Evolutionary conservation across 768 basidiomycete species (phyloP).

Genomic region (Fibroporia radiculosa): DNA sequence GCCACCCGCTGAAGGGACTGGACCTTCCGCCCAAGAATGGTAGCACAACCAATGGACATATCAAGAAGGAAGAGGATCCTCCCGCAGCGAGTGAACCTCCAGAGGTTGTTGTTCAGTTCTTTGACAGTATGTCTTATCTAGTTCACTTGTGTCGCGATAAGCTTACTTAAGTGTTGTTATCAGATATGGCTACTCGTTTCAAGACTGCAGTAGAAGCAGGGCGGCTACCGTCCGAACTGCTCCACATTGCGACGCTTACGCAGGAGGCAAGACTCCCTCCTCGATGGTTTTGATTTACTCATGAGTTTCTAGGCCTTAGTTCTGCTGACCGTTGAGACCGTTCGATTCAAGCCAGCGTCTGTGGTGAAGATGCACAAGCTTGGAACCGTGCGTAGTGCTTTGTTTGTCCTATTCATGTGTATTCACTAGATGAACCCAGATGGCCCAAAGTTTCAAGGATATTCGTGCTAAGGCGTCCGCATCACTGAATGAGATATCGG

Average conservation of each 20-base stretch:
- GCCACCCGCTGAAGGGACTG: slow-evolving; percentile 57
- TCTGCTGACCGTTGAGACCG: slow-evolving; percentile 58
- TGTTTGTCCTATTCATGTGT: background rate
- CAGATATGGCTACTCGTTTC: slow-evolving; percentile 54
- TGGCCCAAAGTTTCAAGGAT: slow-evolving; percentile 58
- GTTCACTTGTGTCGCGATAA: background rate
- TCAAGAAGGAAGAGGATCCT: slow-evolving; percentile 67
- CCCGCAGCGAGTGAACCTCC: slow-evolving; percentile 61
- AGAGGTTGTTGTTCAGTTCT: slow-evolving; percentile 44
- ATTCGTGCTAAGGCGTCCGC: slow-evolving; percentile 46
- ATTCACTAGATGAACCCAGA: slow-evolving; percentile 29
- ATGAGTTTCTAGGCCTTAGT: slow-evolving; percentile 51
- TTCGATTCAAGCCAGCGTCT: slow-evolving; percentile 65
- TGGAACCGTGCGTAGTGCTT: slow-evolving; percentile 44
- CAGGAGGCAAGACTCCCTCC: slow-evolving; percentile 50
- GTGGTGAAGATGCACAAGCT: slow-evolving; percentile 69
- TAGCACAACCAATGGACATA: slow-evolving; percentile 34
- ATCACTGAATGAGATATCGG: slow-evolving; percentile 52
- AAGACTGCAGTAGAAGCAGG: slow-evolving; percentile 31
- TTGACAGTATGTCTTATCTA: slow-evolving; percentile 41
- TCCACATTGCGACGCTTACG: slow-evolving; percentile 65
- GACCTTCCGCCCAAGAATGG: slow-evolving; percentile 36
- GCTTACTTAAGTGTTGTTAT: background rate
- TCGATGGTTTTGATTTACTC: background rate
- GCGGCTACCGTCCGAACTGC: slow-evolving; percentile 41